Evolutionary conservation across 2,329 filamentous ascomycete species (phyloP).

Genomic region (Parascedosporium putredinis): DNA sequence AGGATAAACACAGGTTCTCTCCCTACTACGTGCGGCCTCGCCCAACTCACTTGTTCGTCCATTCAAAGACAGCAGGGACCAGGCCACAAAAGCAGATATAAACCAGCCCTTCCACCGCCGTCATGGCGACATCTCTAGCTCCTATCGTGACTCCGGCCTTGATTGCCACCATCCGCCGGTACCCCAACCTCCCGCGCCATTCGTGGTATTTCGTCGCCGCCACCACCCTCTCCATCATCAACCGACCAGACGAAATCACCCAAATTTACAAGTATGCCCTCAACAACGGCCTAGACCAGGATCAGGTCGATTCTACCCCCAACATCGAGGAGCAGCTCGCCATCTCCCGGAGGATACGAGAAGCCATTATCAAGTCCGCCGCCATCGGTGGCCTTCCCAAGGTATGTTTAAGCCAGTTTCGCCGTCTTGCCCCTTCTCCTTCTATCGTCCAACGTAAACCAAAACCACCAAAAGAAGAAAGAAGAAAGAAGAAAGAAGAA

Average conservation of each 20-base stretch:
- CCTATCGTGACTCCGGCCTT: conserved; percentile 29
- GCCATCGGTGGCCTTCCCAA: conserved; percentile 39
- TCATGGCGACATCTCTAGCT: conserved; percentile 11
- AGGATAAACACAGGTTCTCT: no score
- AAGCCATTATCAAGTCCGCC: conserved; percentile 37
- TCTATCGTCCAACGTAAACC: no score
- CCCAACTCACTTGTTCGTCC: no score
- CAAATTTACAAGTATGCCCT: conserved; percentile 33
- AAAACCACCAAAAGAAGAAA: no score
- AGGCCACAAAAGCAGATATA: no score
- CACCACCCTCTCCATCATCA: conserved; percentile 34
- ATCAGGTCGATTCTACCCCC: conserved; percentile 14
- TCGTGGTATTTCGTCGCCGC: conserved; percentile 39
- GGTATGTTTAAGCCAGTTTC: conserved; percentile 21
- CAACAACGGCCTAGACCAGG: conserved; percentile 18
- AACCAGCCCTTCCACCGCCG: not conserved
- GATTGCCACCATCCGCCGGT: conserved; percentile 27
- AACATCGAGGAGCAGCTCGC: conserved; percentile 26
- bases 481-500: no score
- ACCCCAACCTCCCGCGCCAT: conserved; percentile 30
- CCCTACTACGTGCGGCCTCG: no score
- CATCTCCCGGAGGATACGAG: conserved; percentile 35
- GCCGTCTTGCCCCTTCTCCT: not conserved
- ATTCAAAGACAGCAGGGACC: no score
- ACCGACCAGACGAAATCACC: conserved; percentile 37